Conservation (phyloP, 768 basidiomycete species). For the Lactarius psammicola region DNA sequence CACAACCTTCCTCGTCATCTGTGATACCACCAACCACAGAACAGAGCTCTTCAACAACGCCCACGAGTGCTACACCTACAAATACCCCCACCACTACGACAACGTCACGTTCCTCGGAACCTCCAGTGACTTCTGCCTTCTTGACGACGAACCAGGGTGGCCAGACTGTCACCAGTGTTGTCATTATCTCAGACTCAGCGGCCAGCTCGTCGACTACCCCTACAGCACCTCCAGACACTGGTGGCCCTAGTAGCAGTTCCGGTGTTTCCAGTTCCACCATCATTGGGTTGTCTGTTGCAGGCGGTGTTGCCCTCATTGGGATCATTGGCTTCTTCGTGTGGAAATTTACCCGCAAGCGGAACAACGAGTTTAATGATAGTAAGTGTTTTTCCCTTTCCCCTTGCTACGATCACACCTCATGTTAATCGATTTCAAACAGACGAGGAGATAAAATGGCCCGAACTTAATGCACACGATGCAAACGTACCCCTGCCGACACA, state of each 20-base stretch:
- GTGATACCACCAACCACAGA: conserved; percentile 17
- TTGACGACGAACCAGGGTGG: conserved; percentile 37
- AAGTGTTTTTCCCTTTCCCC: conserved; percentile 36
- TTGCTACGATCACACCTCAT: conserved; percentile 14
- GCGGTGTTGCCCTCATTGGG: conserved; percentile 70
- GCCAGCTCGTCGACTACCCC: conserved; percentile 28
- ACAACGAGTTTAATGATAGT: conserved; percentile 72
- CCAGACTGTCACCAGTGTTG: conserved; percentile 31
- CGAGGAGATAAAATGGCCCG: conserved; percentile 91
- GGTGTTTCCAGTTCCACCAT: conserved; percentile 71
- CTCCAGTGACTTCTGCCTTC: conserved; percentile 19
- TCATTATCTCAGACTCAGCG: conserved; percentile 25
- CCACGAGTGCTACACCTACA: neutral
- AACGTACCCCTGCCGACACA: conserved; percentile 57
- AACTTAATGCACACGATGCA: conserved; percentile 64
- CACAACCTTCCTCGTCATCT: conserved; percentile 26
- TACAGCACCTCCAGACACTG: conserved; percentile 30
- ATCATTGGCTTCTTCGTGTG: conserved; percentile 76
- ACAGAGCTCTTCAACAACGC: conserved; percentile 12
- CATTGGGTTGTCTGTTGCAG: conserved; percentile 76
- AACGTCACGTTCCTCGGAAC: conserved; percentile 8
- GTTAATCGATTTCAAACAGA: conserved; percentile 40
- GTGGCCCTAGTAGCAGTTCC: conserved; percentile 30
- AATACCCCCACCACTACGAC: neutral
- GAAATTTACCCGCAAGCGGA: conserved; percentile 83